Evolutionary conservation across 2,329 filamentous ascomycete genomes (phyloP).

Genomic region (Geosmithia putterillii): DNA sequence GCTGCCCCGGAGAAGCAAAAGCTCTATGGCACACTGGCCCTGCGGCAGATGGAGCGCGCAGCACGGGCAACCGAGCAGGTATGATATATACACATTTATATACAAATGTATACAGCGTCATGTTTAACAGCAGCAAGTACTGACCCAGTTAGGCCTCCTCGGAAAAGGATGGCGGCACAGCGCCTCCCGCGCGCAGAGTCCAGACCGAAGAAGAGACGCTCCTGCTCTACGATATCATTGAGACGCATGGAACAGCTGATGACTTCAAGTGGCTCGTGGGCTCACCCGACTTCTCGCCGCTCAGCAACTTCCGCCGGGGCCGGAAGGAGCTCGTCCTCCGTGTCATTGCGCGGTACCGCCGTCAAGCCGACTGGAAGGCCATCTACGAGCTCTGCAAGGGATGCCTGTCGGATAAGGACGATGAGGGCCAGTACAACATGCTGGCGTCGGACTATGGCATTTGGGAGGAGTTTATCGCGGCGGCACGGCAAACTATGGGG

Average conservation of each 20-base stretch:
- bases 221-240: constrained; percentile 34
- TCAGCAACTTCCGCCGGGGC: constrained; percentile 29
- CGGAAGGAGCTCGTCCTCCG: constrained; percentile 34
- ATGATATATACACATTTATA: constrained; percentile 1
- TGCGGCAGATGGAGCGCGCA: constrained; percentile 38
- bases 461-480: constrained; percentile 26
- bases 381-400: constrained; percentile 30
- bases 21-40: constrained; percentile 36
- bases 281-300: constrained; percentile 26
- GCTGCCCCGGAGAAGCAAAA: constrained; percentile 34
- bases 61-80: constrained; percentile 32
- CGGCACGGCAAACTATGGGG: constrained; percentile 19
- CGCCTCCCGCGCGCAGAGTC: constrained; percentile 16
- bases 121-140: constrained; percentile 6
- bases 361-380: constrained; percentile 24
- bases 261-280: constrained; percentile 26
- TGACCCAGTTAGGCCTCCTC: too few species aligned
- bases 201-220: constrained; percentile 37
- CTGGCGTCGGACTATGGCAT: constrained; percentile 31
- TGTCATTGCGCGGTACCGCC: constrained; percentile 22
- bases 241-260: constrained; percentile 25
- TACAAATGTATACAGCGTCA: constrained; percentile 1
- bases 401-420: constrained; percentile 25
- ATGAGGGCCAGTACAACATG: constrained; percentile 22
- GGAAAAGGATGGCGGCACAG: constrained; percentile 6